Conservation (phyloP, 805 yeast genomes). For the Wickerhamiella azymoides region DNA sequence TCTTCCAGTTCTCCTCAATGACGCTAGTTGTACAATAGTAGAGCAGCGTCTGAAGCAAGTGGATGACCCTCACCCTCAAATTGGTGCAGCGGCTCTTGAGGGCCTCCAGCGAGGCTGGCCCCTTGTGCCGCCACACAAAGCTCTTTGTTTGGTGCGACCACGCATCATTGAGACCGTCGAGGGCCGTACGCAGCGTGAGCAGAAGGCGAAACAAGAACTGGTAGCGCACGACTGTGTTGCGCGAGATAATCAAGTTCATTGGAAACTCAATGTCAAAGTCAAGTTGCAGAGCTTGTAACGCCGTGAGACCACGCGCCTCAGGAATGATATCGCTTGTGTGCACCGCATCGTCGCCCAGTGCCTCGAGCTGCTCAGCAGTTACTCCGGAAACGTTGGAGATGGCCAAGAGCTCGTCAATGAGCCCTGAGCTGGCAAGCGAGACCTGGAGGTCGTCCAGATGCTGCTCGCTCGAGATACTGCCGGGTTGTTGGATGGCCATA, state of each 20-base stretch:
- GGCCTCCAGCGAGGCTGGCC: constrained; percentile 31
- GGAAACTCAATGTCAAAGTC: constrained; percentile 63
- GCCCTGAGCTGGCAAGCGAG: constrained; percentile 21
- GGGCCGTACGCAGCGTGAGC: constrained; percentile 47
- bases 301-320: constrained; percentile 14
- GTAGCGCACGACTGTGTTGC: constrained; percentile 59
- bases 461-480: constrained; percentile 26
- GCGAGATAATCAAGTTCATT: constrained; percentile 55
- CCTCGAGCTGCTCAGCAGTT: constrained; percentile 17
- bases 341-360: constrained; percentile 1
- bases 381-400: constrained; percentile 26
- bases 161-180: constrained; percentile 43
- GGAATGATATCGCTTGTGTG: background rate
- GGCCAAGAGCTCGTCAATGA: constrained; percentile 26
- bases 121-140: constrained; percentile 48
- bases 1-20: constrained; percentile 40
- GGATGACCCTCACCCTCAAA: constrained; percentile 36
- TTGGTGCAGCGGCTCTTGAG: constrained; percentile 31
- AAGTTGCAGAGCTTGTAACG: constrained; percentile 26
- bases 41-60: constrained; percentile 40
- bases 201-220: constrained; percentile 68
- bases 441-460: constrained; percentile 25
- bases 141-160: constrained; percentile 61
- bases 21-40: constrained; percentile 46
- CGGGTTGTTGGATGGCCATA: constrained; percentile 28